Evolutionary conservation across 176 grass and related monocot species (phyloP), one percentile per base, ranked within the genome.

Genomic region (Zoysia japonica): DNA sequence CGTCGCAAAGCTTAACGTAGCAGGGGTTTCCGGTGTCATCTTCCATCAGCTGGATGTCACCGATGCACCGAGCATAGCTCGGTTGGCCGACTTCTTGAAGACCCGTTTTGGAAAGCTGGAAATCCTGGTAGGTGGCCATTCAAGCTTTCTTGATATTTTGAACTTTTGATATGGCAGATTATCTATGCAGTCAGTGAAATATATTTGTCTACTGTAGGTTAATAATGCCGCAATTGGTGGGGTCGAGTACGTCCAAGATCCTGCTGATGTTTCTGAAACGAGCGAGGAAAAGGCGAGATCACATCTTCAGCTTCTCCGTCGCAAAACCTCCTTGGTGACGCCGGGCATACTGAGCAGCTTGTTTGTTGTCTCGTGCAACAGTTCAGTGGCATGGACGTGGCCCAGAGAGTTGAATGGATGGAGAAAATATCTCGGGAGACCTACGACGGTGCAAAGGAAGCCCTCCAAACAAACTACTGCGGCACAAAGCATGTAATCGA

Each of bases 391-490:
- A 75, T 83, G 79, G 70, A 88, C 28, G 1, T 0, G 10, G 0
- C 3, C 7, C 37, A 79, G 37, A 79, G 75, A 41, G 5, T 50
- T 41, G 7, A 28, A 12, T 88, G 86, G 90, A 1, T 85, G 49
- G 17, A 41, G 74, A 41, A 0, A 5, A 71, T 57, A 5, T 11
- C 15, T 49, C 42, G 17, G 2, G 59, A 89, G 85, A 89, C 87
- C 1, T 75, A 80, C 61, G 71, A 86, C 2, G 17, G 56, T 14
- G 85, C 89, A 13, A 64, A 80, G 14, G 47, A 79, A 54, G 74
- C 82, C 62, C 17, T 95, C 61, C 59, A 81, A 35, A 95, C 87
- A 20, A 95, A 95, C 43, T 95, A 88, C 85, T 87, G 78, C 28
- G 93, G 93, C 59, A 16, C 59, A 36, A 36, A 61, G 20, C 20